phyloP scores from a whole-genome alignment of 441 rosid species.

The Corymbia calophylla region DNA sequence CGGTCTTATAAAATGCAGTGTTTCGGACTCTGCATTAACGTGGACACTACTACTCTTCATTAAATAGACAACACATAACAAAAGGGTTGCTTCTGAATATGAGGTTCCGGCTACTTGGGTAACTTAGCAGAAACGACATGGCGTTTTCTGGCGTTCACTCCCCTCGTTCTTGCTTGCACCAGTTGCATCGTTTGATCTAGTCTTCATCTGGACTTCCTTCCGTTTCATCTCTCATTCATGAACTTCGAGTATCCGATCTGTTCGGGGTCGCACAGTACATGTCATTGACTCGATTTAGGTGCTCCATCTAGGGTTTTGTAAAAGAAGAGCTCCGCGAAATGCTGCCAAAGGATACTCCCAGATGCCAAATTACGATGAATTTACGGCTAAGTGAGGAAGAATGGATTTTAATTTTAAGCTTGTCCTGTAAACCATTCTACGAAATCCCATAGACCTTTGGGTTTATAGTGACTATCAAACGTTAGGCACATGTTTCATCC shows the following conservation, averaged over 20 bases:
- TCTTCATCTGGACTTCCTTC: not conserved
- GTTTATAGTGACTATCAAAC: not conserved
- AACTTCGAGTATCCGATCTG: not conserved
- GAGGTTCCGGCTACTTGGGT: not conserved
- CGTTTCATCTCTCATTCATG: not conserved
- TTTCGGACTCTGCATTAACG: not conserved
- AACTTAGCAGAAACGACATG: not conserved
- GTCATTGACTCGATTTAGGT: not conserved
- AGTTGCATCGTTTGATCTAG: not conserved
- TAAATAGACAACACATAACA: not conserved
- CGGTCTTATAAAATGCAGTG: not conserved
- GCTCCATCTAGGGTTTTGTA: not conserved
- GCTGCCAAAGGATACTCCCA: not conserved
- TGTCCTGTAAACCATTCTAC: not conserved
- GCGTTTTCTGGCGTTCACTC: not conserved
- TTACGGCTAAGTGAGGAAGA: not conserved
- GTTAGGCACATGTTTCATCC: not conserved
- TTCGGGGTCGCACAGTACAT: not conserved
- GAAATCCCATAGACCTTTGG: not conserved
- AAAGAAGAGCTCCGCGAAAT: not conserved
- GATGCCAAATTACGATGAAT: not conserved
- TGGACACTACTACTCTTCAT: not conserved
- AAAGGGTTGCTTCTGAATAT: not conserved
- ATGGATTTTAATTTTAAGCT: not conserved
- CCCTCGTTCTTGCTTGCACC: not conserved